Base-by-base conservation (phyloP, 257 asterid species). In the Nicotiana sylvestris region DNA sequence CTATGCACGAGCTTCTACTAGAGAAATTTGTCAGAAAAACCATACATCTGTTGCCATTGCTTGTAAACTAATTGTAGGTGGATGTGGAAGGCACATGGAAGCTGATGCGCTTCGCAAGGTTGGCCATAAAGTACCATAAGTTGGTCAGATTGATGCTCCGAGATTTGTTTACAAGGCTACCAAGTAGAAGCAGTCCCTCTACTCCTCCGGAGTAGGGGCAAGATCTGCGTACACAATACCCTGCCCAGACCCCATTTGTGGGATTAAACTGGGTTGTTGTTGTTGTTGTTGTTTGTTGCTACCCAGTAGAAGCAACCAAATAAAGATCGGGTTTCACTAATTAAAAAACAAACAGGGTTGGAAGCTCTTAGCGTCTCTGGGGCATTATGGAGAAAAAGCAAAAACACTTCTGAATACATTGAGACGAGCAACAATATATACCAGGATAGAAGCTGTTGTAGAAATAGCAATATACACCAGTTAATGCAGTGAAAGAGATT, bases 361-460 rank as follows among this genome's bases (percentile, higher is more conserved):
- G 77, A 69, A 18, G 77, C 77, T 37, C 32, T 69, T 69, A 37
- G 56, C 77, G 9, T 37, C 77, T 69, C 56, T 69, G 76, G 56
- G 53, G 10, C 18, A n/a, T 69, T 69, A 37, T n/a, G 77, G 21
- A 69, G 39, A 69, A 69, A 69, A 69, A 10, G 56, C 2, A 35
- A 69, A 69, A 4, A 18, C 39, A 8, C 56, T 18, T 35, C 39
- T 37, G 56, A 37, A 37, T 53, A 46, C 56, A 69, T 37, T 2
- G 17, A 69, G 77, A 68, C 21, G 39, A 39, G 56, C 29, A 69
- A 43, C 77, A 37, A 69, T n/a, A 13, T 10, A 37, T 69, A 37
- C 9, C 68, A 69, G 77, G 77, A 69, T 69, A 69, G 43, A 18
- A 5, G 77, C 56, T n/a, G 32, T 18, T 9, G 56, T 37, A 69